Percentiles rank a stretch among this genome's conserved stretches.
Evolutionary conservation across 371 early-diverging fungal species (phyloP).

Genomic region (Apophysomyces trapeziformis): DNA sequence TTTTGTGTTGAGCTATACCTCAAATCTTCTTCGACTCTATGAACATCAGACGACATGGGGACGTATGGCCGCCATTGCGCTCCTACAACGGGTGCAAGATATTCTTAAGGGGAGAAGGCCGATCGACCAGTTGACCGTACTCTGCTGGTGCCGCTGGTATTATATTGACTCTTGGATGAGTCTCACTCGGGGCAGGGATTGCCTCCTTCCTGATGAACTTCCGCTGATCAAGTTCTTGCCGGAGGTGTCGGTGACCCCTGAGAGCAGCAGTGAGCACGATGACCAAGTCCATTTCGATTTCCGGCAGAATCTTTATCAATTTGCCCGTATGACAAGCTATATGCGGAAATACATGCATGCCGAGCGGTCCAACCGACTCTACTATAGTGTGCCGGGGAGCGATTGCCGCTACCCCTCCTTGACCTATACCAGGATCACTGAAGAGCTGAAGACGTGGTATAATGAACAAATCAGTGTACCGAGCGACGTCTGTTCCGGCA

Average conservation of each 20-base stretch:
- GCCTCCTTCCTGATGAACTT: constrained; percentile 33
- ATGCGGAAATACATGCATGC: constrained; percentile 48
- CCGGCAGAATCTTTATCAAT: constrained; percentile 22
- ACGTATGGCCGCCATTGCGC: constrained; percentile 30
- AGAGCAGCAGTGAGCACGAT: background rate
- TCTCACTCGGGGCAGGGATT: constrained; percentile 40
- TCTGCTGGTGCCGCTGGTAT: constrained; percentile 50
- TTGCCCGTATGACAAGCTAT: constrained; percentile 36
- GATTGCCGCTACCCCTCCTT: constrained; percentile 26
- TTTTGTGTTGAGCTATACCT: constrained; percentile 38
- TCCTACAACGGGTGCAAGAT: constrained; percentile 25
- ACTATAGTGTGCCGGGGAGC: background rate
- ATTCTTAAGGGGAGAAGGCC: constrained; percentile 3
- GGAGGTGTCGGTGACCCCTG: background rate
- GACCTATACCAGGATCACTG: constrained; percentile 38
- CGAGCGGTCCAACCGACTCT: constrained; percentile 14
- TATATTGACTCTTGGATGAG: constrained; percentile 55
- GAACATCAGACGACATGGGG: constrained; percentile 41
- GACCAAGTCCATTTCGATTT: constrained; percentile 7
- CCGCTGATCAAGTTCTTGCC: constrained; percentile 21
- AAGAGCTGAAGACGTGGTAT: constrained; percentile 35
- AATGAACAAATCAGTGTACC: background rate
- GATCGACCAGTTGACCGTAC: constrained; percentile 17
- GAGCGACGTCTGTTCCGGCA: background rate
- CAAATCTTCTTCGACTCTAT: constrained; percentile 32